Evolutionary conservation across 345 rosid genomes (phyloP).

Genomic region (Bruguiera gymnorhiza): DNA sequence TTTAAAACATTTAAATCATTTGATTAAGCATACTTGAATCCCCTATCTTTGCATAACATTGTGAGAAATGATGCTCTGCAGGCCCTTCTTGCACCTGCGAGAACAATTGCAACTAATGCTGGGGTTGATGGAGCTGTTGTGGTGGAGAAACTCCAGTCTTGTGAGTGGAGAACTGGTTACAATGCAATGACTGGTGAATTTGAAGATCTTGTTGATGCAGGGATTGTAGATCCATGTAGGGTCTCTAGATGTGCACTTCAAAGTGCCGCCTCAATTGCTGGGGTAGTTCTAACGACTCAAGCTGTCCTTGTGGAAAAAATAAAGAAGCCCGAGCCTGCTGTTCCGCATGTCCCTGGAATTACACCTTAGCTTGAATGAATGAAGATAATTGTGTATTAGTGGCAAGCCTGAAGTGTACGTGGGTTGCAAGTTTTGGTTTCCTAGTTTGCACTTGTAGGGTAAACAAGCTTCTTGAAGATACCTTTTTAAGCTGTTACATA

Average conservation of each 20-base stretch:
- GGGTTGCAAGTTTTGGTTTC: no score
- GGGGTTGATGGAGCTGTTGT: constrained; percentile 74
- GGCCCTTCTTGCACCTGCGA: constrained; percentile 80
- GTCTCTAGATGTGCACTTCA: constrained; percentile 80
- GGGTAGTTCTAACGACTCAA: constrained; percentile 70
- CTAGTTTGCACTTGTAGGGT: not conserved
- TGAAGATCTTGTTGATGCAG: constrained; percentile 69
- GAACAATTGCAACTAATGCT: constrained; percentile 71
- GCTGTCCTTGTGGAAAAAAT: constrained; percentile 73
- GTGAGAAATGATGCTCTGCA: constrained; percentile 22
- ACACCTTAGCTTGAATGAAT: constrained; percentile 24
- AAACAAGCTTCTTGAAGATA: no score
- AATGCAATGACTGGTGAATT: constrained; percentile 70
- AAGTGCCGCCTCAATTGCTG: constrained; percentile 79
- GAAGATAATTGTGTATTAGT: not conserved
- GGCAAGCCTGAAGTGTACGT: not conserved
- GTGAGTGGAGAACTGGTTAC: constrained; percentile 68
- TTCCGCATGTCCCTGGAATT: constrained; percentile 77
- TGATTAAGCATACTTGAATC: no score
- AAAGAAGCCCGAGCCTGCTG: constrained; percentile 53
- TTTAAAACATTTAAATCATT: no score
- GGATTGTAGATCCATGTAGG: constrained; percentile 71
- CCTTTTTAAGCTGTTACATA: no score
- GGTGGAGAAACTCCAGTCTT: constrained; percentile 59
- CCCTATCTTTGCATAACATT: not conserved